A percentile compares a stretch with the other conserved stretches of the same genome.
Conservation (phyloP, 192 early-diverging fungal genomes). For the Backusella circina region DNA sequence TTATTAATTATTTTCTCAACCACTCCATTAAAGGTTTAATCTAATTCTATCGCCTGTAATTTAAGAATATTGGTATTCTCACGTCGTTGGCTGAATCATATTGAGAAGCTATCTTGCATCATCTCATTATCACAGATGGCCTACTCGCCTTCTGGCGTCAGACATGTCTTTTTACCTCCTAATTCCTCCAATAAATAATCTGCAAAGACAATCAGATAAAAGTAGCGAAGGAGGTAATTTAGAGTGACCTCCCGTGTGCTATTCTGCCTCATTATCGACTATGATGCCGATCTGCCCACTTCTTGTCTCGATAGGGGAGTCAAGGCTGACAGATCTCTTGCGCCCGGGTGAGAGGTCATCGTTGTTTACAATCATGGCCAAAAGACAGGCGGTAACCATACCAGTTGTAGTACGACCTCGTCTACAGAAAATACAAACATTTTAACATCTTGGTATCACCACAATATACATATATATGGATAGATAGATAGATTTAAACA, state of each 20-base stretch:
- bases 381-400: conserved; percentile 49
- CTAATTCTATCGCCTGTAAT: conserved; percentile 19
- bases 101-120: conserved; percentile 34
- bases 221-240: conserved; percentile 64
- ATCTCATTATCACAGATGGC: conserved; percentile 20
- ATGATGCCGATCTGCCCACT: background rate
- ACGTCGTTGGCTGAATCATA: conserved; percentile 47
- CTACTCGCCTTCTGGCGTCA: background rate
- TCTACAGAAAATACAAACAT: conserved; percentile 15
- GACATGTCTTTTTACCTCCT: conserved; percentile 16
- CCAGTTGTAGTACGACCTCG: conserved; percentile 63
- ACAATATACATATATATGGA: background rate
- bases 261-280: conserved; percentile 16
- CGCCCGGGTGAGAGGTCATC: background rate
- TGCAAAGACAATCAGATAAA: conserved; percentile 63
- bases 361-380: conserved; percentile 50
- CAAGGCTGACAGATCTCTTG: background rate
- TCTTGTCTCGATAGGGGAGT: background rate
- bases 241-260: conserved; percentile 37
- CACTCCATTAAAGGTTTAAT: background rate
- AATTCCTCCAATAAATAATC: conserved; percentile 54
- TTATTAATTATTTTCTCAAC: background rate
- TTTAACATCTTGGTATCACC: background rate
- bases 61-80: conserved; percentile 51
- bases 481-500: too few relatives aligned